Base-by-base conservation (phyloP, 441 rosid genomes). In the Bocquillonia castaneifolia region DNA sequence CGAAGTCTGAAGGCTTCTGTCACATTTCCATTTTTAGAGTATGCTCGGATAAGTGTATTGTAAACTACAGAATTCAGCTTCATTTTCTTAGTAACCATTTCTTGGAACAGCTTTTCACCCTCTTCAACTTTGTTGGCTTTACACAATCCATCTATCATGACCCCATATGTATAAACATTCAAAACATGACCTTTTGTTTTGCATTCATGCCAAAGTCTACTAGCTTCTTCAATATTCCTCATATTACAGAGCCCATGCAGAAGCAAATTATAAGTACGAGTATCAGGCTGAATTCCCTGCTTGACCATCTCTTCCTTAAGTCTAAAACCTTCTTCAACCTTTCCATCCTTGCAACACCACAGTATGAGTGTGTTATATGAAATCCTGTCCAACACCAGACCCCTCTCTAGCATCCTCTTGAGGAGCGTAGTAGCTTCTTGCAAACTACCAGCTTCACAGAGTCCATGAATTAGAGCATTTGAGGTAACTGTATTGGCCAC, bases 381-480 rank as follows among this genome's bases (percentile, higher is more conserved):
- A 67, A 77, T 53, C 37, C 18, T 78, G 81, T 89, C 93, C 82
- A 84, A 71, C 53, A 67, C 77, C 71, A 85, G 77, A 50, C 82
- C 81, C 76, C 82, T 83, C 18, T 59, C 67, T 56, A 80, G 66
- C 80, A 91, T 85, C 75, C 78, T 83, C 75, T 81, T 71, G 17
- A 86, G 76, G 76, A 86, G 69, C 72, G 79, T 77, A 69, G 63
- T 68, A 63, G 88, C 89, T 69, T 79, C 92, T 59, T 78, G 77
- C 51, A 76, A 60, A 73, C 80, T 79, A 59, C 87, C 89, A 56
- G 83, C 86, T 79, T 81, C 77, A 78, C 85, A 86, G 31, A 89
- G 85, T 53, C 97, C 90, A 80, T 82, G 74, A 77, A 91, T 84
- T 72, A 89, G 76, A 65, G 96, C 90, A 85, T 91, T 89, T 54